Percentiles rank a stretch among this genome's conserved stretches.
Conservation (phyloP, 2,329 filamentous ascomycete genomes). For the Microdochium nivale region DNA sequence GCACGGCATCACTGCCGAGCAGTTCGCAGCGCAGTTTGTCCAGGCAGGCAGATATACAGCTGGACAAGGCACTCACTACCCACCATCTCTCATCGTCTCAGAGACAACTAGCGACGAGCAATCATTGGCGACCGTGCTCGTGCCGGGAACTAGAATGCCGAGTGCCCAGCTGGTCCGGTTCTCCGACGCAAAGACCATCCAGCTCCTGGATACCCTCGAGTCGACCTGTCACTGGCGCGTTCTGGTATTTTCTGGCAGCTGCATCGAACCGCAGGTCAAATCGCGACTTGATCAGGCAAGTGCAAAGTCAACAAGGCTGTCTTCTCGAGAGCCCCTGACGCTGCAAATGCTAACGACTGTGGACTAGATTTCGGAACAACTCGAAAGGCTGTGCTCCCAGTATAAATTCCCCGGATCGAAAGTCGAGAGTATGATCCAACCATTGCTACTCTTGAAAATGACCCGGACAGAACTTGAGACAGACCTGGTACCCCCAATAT, state of each 20-base stretch:
- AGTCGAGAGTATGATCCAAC: conserved; percentile 47
- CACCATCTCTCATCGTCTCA: conserved; percentile 36
- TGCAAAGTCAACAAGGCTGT: conserved; percentile 1
- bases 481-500: conserved; percentile 43
- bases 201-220: conserved; percentile 39
- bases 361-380: conserved; percentile 9
- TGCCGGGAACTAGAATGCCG: conserved; percentile 46
- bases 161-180: conserved; percentile 51
- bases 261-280: conserved; percentile 24
- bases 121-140: conserved; percentile 29
- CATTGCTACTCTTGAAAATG: conserved; percentile 42
- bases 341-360: conserved; percentile 1
- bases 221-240: conserved; percentile 36
- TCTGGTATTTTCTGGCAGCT: conserved; percentile 45
- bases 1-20: conserved; percentile 31
- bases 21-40: conserved; percentile 49
- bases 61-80: conserved; percentile 48
- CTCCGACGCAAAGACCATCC: conserved; percentile 49
- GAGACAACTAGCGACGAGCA: conserved; percentile 17
- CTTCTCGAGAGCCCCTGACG: neutral
- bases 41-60: conserved; percentile 51
- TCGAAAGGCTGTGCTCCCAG: conserved; percentile 16
- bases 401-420: conserved; percentile 34
- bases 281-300: conserved; percentile 16
- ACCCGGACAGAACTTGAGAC: conserved; percentile 38